Evolutionary conservation across 179 eudicot species (phyloP).

Genomic region (Amaranthus tricolor): DNA sequence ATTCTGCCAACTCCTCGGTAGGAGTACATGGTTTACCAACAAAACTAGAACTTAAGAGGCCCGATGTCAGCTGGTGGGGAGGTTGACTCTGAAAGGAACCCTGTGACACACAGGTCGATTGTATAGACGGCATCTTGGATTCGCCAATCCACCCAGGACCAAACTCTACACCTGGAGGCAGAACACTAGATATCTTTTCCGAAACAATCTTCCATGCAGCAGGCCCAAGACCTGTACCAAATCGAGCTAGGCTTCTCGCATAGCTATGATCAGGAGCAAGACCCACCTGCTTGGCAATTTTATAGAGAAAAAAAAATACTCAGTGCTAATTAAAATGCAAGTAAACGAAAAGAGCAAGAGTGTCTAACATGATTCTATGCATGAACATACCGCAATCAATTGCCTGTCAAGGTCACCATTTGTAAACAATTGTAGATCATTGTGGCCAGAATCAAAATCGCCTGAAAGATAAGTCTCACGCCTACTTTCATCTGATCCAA

Average conservation of each 20-base stretch:
- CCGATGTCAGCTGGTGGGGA: slow-evolving; percentile 33
- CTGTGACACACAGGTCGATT: slow-evolving; percentile 22
- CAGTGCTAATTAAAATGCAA: neutral
- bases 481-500: slow-evolving; percentile 56
- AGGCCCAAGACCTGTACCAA: slow-evolving; percentile 80
- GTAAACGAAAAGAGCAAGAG: neutral
- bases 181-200: slow-evolving; percentile 45
- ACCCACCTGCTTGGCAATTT: slow-evolving; percentile 53
- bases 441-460: slow-evolving; percentile 32
- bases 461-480: slow-evolving; percentile 56
- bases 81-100: slow-evolving; percentile 28
- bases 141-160: slow-evolving; percentile 91
- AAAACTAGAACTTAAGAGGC: slow-evolving; percentile 26
- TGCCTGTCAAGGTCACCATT: slow-evolving; percentile 44
- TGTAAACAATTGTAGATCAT: slow-evolving; percentile 33
- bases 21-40: slow-evolving; percentile 22
- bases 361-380: neutral
- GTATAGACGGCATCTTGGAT: slow-evolving; percentile 32
- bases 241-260: slow-evolving; percentile 83
- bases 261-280: slow-evolving; percentile 56
- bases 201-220: slow-evolving; percentile 66
- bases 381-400: slow-evolving; percentile 49
- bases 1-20: slow-evolving; percentile 30
- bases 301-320: neutral
- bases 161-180: slow-evolving; percentile 63